Conservation (phyloP, 148 eudicot genomes). For the Oxyria digyna region DNA sequence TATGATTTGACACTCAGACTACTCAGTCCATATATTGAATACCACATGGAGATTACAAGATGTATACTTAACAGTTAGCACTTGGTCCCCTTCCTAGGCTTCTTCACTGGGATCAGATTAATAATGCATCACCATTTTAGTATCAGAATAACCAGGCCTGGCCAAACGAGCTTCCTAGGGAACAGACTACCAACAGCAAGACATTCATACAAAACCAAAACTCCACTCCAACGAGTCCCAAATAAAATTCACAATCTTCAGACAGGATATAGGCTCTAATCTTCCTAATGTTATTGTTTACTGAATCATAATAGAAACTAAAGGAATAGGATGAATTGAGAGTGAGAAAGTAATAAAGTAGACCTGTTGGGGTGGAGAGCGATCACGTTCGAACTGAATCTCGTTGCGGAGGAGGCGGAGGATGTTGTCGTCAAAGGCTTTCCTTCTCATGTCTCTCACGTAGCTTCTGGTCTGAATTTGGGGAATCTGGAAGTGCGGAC, state of each 20-base stretch:
- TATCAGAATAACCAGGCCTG: neutral
- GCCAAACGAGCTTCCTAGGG: neutral
- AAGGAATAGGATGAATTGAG: neutral
- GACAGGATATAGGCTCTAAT: neutral
- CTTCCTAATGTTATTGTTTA: neutral
- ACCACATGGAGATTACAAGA: neutral
- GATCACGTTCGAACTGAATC: conserved; percentile 60
- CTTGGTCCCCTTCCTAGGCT: neutral
- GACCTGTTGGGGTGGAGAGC: conserved; percentile 44
- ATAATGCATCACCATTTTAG: neutral
- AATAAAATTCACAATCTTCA: neutral
- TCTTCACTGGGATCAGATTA: neutral
- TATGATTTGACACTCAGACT: neutral
- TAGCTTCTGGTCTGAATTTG: conserved; percentile 23
- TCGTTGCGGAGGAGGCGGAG: conserved; percentile 68
- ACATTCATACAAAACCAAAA: neutral
- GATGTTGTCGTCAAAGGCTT: conserved; percentile 48
- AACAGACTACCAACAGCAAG: neutral
- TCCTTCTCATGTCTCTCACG: conserved; percentile 41
- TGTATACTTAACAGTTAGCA: neutral
- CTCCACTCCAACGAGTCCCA: neutral
- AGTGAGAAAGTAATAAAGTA: neutral
- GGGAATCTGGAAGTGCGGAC: neutral
- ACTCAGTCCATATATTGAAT: neutral
- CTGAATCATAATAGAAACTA: neutral